phyloP scores from a whole-genome alignment of 495 filamentous ascomycete species.

The Trichocladium antarcticum region DNA sequence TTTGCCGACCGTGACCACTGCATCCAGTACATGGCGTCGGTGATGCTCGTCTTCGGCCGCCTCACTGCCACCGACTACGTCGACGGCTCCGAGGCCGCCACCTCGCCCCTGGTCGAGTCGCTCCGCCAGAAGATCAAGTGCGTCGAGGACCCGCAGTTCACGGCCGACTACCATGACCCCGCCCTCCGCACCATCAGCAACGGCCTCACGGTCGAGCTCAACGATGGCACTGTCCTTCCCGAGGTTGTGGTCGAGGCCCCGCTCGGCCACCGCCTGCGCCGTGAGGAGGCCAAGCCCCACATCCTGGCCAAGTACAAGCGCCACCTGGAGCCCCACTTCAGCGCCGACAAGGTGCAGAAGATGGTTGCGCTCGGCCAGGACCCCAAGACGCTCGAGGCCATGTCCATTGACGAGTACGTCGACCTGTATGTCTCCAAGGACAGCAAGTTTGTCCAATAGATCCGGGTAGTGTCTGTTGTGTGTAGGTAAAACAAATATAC shows the following conservation, averaged over 20 bases:
- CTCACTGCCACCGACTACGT: constrained; percentile 86
- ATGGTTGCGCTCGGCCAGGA: constrained; percentile 67
- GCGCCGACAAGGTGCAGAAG: constrained; percentile 60
- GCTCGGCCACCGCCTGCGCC: constrained; percentile 78
- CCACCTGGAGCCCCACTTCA: constrained; percentile 75
- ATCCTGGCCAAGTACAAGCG: constrained; percentile 90
- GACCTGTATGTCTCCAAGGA: constrained; percentile 69
- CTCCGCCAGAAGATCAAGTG: constrained; percentile 87
- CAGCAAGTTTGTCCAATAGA: constrained; percentile 40
- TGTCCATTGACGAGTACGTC: constrained; percentile 85
- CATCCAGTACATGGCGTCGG: constrained; percentile 97
- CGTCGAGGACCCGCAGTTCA: constrained; percentile 92
- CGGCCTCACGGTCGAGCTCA: constrained; percentile 81
- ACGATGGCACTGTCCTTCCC: constrained; percentile 86
- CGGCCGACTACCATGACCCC: constrained; percentile 86
- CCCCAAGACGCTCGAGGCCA: constrained; percentile 58
- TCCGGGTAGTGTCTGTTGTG: not conserved
- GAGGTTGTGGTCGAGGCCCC: constrained; percentile 94
- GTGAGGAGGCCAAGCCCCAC: constrained; percentile 94
- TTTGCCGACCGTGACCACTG: constrained; percentile 99
- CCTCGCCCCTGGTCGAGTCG: constrained; percentile 75
- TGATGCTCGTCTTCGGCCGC: constrained; percentile 88
- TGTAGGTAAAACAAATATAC: not conserved
- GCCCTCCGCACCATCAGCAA: constrained; percentile 90
- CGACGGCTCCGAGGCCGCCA: constrained; percentile 82